Base-by-base conservation (phyloP, 108 stramenopile species). In the Cyclotella kingstonii region DNA sequence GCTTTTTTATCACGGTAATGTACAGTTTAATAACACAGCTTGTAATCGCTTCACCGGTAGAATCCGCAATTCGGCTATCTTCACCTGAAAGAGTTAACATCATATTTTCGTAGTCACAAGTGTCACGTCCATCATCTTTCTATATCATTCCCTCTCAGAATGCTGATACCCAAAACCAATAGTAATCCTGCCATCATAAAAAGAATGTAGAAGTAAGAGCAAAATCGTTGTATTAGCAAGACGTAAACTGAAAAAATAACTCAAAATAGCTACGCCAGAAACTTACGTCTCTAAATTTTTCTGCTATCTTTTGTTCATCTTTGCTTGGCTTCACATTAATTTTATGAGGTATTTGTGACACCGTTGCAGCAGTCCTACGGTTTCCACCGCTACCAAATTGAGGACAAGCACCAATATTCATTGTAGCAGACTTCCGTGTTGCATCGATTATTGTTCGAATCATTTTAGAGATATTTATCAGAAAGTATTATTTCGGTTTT, bases 351-450 rank as follows among this genome's bases (percentile, higher is more conserved):
- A 35, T 26, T 27, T 54, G 47, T 18, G 51, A 22, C 29, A 29
- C 33, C 19, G 65, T 48, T 38, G 54, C 54, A n/a, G 39, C 46
- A 18, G 27, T 38, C 40, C 65, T 45, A 28, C 3, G 0, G 21
- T n/a, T 5, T 12, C 5, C 41, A 19, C 63, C 63, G 22, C 65
- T 55, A 17, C 65, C 65, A 27, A 28, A 56, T 19, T 21, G 42
- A 5, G 65, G 65, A 19, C 65, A 66, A 1, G 42, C 54, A 44
- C 65, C 65, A 11, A 55, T 25, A 46, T 56, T 56, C 33, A 23
- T 55, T 6, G 53, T 43, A 29, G 2, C 33, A 5, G 64, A 45
- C 30, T 34, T 54, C 25, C 54, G 29, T 6, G 65, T 19, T 8
- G 39, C 14, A 39, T 56, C 65, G 27, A 23, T 12, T 9, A 66